These are phyloP conservation scores for Penicillium macrosclerotiorum DNA, from an alignment of 495 filamentous ascomycete species.

Conservation along the genomic window DNA sequence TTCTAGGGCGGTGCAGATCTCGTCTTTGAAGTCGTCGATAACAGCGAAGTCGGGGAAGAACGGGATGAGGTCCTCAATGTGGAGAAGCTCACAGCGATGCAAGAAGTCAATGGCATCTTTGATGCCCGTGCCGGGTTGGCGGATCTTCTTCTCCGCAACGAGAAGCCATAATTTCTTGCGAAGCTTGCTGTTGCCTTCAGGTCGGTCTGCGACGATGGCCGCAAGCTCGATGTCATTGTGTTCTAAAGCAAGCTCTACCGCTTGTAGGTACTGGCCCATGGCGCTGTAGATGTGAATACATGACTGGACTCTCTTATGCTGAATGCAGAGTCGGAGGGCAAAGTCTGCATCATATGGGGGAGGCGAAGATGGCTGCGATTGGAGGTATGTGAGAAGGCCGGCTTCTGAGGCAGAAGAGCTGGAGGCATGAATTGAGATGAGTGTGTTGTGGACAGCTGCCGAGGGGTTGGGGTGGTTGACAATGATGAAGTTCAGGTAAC, in stretches of 20 bases:
- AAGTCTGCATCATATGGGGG: constrained; percentile 95
- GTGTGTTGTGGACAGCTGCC: constrained; percentile 93
- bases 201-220: constrained; percentile 82
- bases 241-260: constrained; percentile 86
- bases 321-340: constrained; percentile 90
- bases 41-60: constrained; percentile 99
- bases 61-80: constrained; percentile 94
- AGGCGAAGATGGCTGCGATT: constrained; percentile 68
- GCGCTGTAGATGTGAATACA: constrained; percentile 95
- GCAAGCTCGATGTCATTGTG: constrained; percentile 89
- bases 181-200: constrained; percentile 70
- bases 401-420: constrained; percentile 78
- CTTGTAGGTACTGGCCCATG: constrained; percentile 89
- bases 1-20: constrained; percentile 91
- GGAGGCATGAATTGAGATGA: constrained; percentile 93
- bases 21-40: constrained; percentile 98
- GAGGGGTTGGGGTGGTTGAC: constrained; percentile 79
- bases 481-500: constrained; percentile 91
- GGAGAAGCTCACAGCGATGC: constrained; percentile 82
- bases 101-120: constrained; percentile 95
- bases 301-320: constrained; percentile 85
- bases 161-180: constrained; percentile 94
- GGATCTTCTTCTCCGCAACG: constrained; percentile 89
- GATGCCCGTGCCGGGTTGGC: constrained; percentile 73
- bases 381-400: constrained; percentile 81